Evolutionary conservation across 176 grass and related monocot species (phyloP).

Genomic region (Leersia perrieri): DNA sequence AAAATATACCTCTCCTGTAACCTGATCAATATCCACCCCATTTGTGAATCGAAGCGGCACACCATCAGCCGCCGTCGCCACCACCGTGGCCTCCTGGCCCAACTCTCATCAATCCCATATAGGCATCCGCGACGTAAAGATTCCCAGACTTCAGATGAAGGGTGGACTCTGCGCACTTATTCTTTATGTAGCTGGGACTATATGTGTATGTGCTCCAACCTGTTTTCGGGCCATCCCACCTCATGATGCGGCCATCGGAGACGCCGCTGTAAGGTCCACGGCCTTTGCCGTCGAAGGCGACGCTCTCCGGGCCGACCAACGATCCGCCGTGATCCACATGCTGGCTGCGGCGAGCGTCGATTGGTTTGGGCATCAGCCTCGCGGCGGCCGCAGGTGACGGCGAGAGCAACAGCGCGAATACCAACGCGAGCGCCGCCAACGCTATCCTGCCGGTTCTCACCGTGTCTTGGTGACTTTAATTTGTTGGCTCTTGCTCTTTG

Average conservation of each 20-base stretch:
- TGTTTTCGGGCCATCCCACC: neutral
- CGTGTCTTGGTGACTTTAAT: too few relatives aligned
- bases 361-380: too few relatives aligned
- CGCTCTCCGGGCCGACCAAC: conserved; percentile 22
- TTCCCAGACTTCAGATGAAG: conserved; percentile 17
- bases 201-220: conserved; percentile 17
- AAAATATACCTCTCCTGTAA: too few relatives aligned
- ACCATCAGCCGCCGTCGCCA: neutral
- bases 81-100: neutral
- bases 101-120: conserved; percentile 28
- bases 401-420: too few relatives aligned
- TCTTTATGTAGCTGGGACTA: neutral
- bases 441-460: too few relatives aligned
- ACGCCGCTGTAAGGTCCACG: conserved; percentile 34
- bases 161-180: neutral
- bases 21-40: too few relatives aligned
- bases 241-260: conserved; percentile 22
- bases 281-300: conserved; percentile 31
- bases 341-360: too few relatives aligned
- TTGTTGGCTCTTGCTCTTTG: too few relatives aligned
- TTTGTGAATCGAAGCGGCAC: too few relatives aligned
- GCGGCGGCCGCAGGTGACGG: too few relatives aligned
- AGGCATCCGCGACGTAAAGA: conserved; percentile 38
- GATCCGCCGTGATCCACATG: neutral
- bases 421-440: too few relatives aligned